Percentiles rank a stretch among this genome's conserved stretches.
These are phyloP conservation scores for Corymbia calophylla DNA, from an alignment of 441 rosid species.

Conservation along the genomic window DNA sequence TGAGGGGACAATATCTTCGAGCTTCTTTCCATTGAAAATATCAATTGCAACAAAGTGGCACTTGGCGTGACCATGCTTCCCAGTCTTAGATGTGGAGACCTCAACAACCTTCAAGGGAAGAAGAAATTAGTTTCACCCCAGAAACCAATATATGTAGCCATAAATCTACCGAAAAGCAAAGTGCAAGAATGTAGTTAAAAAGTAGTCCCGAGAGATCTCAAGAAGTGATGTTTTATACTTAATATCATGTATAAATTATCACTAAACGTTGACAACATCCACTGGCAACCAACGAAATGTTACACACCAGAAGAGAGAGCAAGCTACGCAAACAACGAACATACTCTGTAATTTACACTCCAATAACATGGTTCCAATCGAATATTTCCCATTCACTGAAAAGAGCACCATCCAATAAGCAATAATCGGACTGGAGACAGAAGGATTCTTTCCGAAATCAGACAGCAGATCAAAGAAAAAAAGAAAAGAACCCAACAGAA, in stretches of 20 bases:
- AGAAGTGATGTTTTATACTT: neutral
- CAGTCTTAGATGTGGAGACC: constrained; percentile 91
- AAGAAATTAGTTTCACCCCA: neutral
- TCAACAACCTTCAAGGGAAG: constrained; percentile 66
- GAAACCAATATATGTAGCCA: neutral
- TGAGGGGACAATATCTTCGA: constrained; percentile 94
- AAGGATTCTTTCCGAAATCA: neutral
- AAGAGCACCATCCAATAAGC: neutral
- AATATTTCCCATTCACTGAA: neutral
- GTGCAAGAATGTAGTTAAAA: neutral
- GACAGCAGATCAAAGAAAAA: neutral
- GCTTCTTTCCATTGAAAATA: constrained; percentile 87
- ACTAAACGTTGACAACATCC: neutral
- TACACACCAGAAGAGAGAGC: neutral
- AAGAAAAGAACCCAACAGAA: neutral
- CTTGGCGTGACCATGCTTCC: constrained; percentile 98
- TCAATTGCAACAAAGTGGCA: constrained; percentile 95
- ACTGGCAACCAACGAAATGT: neutral
- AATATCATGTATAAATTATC: neutral
- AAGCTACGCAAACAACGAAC: neutral
- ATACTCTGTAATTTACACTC: neutral
- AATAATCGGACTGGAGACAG: neutral
- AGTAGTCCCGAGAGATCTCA: neutral
- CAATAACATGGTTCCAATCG: neutral
- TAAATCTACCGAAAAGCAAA: neutral